These are phyloP conservation scores for Arthroderma sp. DNA, from an alignment of 2,329 filamentous ascomycete species.

Conservation along the genomic window DNA sequence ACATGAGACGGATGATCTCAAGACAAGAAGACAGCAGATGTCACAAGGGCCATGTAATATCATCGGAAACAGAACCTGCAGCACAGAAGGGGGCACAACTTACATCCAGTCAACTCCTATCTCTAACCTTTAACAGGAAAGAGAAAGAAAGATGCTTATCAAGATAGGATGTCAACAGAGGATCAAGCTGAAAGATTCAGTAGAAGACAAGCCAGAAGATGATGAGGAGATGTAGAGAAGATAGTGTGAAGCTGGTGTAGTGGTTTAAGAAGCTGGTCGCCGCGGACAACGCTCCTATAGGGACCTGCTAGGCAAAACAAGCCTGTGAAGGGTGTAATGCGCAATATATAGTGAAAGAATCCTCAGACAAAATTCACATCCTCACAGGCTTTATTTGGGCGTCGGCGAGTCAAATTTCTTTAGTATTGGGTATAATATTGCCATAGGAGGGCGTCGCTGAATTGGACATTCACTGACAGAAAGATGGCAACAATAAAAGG, in stretches of 20 bases:
- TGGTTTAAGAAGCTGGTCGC: not conserved
- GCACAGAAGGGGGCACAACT: not conserved
- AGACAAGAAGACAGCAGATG: not conserved
- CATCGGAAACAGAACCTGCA: not conserved
- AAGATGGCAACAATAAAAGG: not conserved
- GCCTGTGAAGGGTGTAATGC: not conserved
- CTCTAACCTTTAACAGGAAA: not conserved
- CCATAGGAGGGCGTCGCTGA: not conserved
- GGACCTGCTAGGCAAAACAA: not conserved
- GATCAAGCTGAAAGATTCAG: not conserved
- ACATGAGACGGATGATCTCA: not conserved
- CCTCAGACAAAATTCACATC: not conserved
- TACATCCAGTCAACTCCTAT: not conserved
- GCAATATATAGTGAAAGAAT: not conserved
- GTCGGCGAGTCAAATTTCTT: not conserved
- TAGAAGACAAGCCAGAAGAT: not conserved
- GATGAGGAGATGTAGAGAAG: not conserved
- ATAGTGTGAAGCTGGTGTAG: not conserved
- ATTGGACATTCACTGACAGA: not conserved
- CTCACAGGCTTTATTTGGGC: not conserved
- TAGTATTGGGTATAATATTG: not conserved
- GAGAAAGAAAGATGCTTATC: not conserved
- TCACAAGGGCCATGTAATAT: not conserved
- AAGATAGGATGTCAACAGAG: not conserved
- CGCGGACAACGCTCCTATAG: not conserved